Percentiles rank a stretch among this genome's conserved stretches.
phyloP scores from a whole-genome alignment of 257 asterid genomes.

The Solanum peruvianum region DNA sequence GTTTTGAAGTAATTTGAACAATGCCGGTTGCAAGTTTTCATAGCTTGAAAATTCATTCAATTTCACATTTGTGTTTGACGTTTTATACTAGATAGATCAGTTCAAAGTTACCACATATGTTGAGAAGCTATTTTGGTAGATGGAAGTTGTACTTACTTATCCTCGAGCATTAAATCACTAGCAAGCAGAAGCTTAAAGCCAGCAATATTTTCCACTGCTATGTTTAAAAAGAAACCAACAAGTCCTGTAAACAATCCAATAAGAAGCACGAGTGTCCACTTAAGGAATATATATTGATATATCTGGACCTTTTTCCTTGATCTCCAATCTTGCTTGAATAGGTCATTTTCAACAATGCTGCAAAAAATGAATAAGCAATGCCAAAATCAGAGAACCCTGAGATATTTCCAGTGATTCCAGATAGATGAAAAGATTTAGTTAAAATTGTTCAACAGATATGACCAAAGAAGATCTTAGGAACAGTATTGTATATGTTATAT shows the following conservation, averaged over 20 bases:
- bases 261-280: constrained; percentile 92
- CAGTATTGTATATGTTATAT: neutral
- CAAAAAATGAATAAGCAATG: constrained; percentile 5
- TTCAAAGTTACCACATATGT: neutral
- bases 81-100: neutral
- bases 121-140: neutral
- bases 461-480: neutral
- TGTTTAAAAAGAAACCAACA: constrained; percentile 76
- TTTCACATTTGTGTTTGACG: neutral
- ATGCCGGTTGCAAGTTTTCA: neutral
- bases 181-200: constrained; percentile 71
- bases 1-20: neutral
- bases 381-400: neutral
- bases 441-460: neutral
- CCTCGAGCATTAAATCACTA: constrained; percentile 49
- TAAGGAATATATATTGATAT: constrained; percentile 66
- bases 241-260: constrained; percentile 71
- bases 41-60: neutral
- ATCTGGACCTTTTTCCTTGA: constrained; percentile 68
- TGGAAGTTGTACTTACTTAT: constrained; percentile 38
- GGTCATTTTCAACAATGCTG: constrained; percentile 88
- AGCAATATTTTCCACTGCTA: constrained; percentile 87
- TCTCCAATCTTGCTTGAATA: constrained; percentile 95
- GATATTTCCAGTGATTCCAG: neutral
- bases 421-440: neutral